Percentiles rank a stretch among this genome's conserved stretches.
Conservation (phyloP, 106 monocot species). For the Platanthera guangdongensis region DNA sequence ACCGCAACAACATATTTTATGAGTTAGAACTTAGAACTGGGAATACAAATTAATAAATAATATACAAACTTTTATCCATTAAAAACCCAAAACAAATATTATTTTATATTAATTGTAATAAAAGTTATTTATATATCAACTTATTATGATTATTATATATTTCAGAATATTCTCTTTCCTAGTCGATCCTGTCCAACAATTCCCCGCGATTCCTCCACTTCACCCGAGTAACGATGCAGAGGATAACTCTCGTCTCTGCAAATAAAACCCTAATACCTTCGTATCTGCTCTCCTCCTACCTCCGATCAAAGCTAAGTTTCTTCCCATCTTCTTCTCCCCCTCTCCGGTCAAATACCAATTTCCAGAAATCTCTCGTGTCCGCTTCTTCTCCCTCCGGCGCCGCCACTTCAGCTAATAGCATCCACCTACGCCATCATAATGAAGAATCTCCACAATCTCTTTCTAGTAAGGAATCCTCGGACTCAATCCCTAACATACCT, state of each 20-base stretch:
- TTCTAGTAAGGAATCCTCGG: not conserved
- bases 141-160: no score
- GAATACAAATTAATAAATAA: no score
- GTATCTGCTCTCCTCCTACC: slow-evolving; percentile 4
- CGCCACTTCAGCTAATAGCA: slow-evolving; percentile 4
- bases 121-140: no score
- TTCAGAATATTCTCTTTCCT: not conserved
- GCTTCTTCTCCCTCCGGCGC: slow-evolving; percentile 13
- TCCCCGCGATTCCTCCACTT: not conserved
- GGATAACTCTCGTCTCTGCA: not conserved
- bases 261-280: slow-evolving; percentile 4
- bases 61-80: no score
- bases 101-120: no score
- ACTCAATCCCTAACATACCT: not conserved
- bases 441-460: not conserved
- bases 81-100: no score
- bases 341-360: not conserved
- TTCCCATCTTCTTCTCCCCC: not conserved
- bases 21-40: no score
- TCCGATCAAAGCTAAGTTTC: slow-evolving; percentile 8
- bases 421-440: not conserved
- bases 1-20: no score
- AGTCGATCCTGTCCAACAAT: not conserved
- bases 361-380: slow-evolving; percentile 1
- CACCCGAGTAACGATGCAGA: not conserved